phyloP scores from a whole-genome alignment of 495 filamentous ascomycete genomes.

The Rostrohypoxylon terebratum region DNA sequence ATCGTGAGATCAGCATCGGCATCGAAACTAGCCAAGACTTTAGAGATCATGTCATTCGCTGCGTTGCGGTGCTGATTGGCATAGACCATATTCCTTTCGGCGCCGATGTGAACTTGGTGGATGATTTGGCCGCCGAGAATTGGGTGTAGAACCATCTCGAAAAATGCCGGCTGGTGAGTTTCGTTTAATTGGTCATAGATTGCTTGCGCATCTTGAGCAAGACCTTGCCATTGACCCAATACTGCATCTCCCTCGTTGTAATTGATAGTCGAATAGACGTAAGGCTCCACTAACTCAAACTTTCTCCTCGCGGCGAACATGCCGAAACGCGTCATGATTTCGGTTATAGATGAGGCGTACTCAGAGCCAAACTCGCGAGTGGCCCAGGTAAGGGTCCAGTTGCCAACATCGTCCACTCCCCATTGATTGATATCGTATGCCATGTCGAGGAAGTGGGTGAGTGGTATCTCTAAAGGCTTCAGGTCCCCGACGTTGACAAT shows the following conservation, averaged over 20 bases:
- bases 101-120: conserved; percentile 70
- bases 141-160: conserved; percentile 77
- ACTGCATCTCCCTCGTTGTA: conserved; percentile 77
- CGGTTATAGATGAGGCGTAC: conserved; percentile 62
- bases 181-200: conserved; percentile 66
- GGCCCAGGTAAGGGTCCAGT: conserved; percentile 69
- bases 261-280: conserved; percentile 73
- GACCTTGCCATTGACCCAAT: conserved; percentile 70
- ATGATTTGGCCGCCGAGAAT: conserved; percentile 70
- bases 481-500: conserved; percentile 82
- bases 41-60: conserved; percentile 70
- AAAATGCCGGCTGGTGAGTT: conserved; percentile 68
- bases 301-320: conserved; percentile 73
- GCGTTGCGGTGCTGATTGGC: conserved; percentile 72
- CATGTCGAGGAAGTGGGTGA: conserved; percentile 74
- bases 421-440: conserved; percentile 71
- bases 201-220: conserved; percentile 64
- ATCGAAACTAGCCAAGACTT: conserved; percentile 69
- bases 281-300: conserved; percentile 74
- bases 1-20: conserved; percentile 71
- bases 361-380: conserved; percentile 68
- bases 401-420: conserved; percentile 64
- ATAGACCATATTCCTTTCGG: conserved; percentile 71
- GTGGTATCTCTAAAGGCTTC: conserved; percentile 75
- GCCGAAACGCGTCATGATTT: conserved; percentile 70